Conservation (phyloP, 768 basidiomycete genomes). For the Trametes gibbosa region DNA sequence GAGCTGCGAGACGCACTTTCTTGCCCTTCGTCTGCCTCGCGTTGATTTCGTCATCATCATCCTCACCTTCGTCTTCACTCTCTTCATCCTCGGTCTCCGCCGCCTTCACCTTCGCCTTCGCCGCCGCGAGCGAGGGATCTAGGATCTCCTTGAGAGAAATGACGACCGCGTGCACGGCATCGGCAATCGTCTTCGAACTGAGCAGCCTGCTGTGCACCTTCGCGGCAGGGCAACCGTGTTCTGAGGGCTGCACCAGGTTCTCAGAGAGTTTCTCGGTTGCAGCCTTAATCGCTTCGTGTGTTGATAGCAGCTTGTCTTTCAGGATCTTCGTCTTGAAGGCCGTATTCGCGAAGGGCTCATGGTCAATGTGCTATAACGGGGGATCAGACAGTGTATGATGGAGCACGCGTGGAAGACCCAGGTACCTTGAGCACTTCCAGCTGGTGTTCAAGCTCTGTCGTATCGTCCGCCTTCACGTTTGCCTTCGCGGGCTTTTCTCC, state of each 20-base stretch:
- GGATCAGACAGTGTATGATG: background rate
- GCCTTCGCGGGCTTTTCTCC: constrained; percentile 35
- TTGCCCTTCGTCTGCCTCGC: constrained; percentile 16
- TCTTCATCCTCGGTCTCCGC: constrained; percentile 6
- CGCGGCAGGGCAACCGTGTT: constrained; percentile 42
- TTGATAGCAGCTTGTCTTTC: constrained; percentile 63
- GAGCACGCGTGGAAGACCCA: background rate
- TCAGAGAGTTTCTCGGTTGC: constrained; percentile 47
- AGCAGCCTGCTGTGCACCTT: constrained; percentile 72
- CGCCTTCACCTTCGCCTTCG: background rate
- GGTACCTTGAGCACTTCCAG: constrained; percentile 64
- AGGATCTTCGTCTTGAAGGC: constrained; percentile 72
- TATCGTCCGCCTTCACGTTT: constrained; percentile 32
- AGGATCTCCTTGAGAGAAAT: constrained; percentile 47
- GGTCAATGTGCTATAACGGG: constrained; percentile 36
- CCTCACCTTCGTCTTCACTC: constrained; percentile 22
- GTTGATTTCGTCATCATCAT: constrained; percentile 24
- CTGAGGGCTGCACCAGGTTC: constrained; percentile 33
- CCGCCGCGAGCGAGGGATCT: constrained; percentile 26
- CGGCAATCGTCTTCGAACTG: constrained; percentile 73
- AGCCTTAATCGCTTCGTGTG: constrained; percentile 44
- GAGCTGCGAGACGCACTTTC: constrained; percentile 2
- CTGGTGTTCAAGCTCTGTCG: constrained; percentile 56
- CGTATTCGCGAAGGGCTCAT: constrained; percentile 56
- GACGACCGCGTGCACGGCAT: constrained; percentile 51